A percentile compares a stretch with the other conserved stretches of the same genome.
phyloP scores from a whole-genome alignment of 768 basidiomycete genomes.

The Mycena vitilis region DNA sequence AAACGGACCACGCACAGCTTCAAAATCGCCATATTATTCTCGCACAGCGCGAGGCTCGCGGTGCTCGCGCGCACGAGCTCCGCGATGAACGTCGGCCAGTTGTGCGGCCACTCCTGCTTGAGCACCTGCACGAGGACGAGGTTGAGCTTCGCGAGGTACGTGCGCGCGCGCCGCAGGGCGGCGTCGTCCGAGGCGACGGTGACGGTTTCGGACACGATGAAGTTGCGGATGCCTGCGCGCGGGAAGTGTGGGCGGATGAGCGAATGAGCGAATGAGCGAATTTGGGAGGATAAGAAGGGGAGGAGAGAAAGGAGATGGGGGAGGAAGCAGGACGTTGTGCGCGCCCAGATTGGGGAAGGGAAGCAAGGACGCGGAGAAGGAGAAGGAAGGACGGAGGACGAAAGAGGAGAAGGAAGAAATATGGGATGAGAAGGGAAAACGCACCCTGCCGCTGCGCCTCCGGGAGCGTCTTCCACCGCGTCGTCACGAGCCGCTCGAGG shows the following conservation, averaged over 20 bases:
- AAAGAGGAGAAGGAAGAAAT: neutral
- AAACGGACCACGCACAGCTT: constrained; percentile 60
- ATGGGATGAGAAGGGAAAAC: neutral
- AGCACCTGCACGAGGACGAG: constrained; percentile 96
- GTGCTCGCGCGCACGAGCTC: constrained; percentile 97
- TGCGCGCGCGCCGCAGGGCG: constrained; percentile 91
- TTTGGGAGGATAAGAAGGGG: too few species aligned
- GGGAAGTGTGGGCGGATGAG: too few species aligned
- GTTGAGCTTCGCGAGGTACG: constrained; percentile 95
- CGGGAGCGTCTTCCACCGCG: constrained; percentile 96
- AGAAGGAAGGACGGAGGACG: too few species aligned
- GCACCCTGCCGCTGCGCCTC: constrained; percentile 91
- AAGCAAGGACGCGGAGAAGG: too few species aligned
- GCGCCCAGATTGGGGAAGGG: too few species aligned
- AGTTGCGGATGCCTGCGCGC: constrained; percentile 99
- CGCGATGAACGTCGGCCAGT: constrained; percentile 97
- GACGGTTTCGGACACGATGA: constrained; percentile 92
- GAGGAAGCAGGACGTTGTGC: too few species aligned
- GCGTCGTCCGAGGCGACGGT: constrained; percentile 92
- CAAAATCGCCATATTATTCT: constrained; percentile 99
- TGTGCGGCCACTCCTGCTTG: constrained; percentile 99
- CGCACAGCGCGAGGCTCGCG: constrained; percentile 94
- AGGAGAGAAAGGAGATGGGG: too few species aligned
- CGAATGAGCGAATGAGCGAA: too few species aligned
- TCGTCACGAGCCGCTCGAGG: constrained; percentile 92